Base-by-base conservation (phyloP, 2,329 filamentous ascomycete genomes). In the Hymenoscyphus salicellus region DNA sequence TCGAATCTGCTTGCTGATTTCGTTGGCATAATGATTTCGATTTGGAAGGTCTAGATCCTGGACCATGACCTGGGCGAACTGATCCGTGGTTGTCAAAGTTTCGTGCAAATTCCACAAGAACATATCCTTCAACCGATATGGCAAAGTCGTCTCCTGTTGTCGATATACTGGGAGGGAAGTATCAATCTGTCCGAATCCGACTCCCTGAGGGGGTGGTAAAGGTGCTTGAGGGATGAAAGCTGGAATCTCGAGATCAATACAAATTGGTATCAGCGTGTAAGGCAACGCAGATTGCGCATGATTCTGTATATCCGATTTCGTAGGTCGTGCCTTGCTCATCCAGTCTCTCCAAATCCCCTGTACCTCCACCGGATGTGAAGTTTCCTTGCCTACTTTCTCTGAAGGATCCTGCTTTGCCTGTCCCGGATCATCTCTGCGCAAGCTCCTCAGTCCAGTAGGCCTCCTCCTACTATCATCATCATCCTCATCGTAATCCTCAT, bases 61-160 rank as follows among this genome's bases (percentile, higher is more conserved):
- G 1, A 96, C 93, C 70, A 98, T 87, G 1, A 85, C 88, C 71
- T 90, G 86, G n/a, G 95, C 95, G 75, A 98, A 99, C 74, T 96
- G 91, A 74, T 99, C 95, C 0, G 95, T 96, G 0, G 95, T 99
- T 60, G 93, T 91, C 65, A 97, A 82, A 0, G 92, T 91, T 79
- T 99, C 95, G 78, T 98, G 94, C 16, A 99, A 83, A 73, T 99
- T 99, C 95, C 95, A 99, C 61, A 97, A 80, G 73, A 99, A 98
- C n/a, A 91, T 90, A 72, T 99, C 95, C 73, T 96, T 93, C 64
- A 99, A 82, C 68, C 95, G 87, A 78, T 93, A 97, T 2, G 92
- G 90, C 0, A 93, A 88, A 16, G 93, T 93, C 66, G 86, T 79
- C 67, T 97, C 94, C 63, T 90, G 90, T 63, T 85, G 83, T 72